Base-by-base conservation (phyloP, 2,329 filamentous ascomycete species). In the Trichoderma endophyticum region DNA sequence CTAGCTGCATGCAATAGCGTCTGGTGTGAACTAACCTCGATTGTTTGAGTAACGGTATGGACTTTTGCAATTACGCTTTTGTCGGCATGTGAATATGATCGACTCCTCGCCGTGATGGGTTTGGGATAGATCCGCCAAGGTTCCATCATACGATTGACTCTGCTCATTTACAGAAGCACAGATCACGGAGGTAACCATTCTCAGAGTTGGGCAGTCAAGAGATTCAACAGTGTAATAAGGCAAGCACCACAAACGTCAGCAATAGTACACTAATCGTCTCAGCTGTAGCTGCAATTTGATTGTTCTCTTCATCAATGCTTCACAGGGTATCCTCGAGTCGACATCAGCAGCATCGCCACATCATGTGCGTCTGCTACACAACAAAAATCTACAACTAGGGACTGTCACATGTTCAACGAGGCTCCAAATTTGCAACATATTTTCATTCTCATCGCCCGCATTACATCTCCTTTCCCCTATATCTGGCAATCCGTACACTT, bases 401-500 rank as follows among this genome's bases (percentile, higher is more conserved):
- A 43, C 39, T n/a, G 39, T 69, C 57, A 69, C 66, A 18, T 15
- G 12, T 18, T 26, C 21, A 34, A 14, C 14, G 6, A 30, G 34
- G 12, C 15, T 30, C 57, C 21, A 3, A 43, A 24, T 54, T 69
- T 36, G 28, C 67, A 61, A 70, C 67, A 28, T 24, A 30, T 61
- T 70, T 59, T 62, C 57, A 62, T 62, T 70, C 39, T 51, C 39
- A n/a, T 34, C 39, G 24, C 39, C 21, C 21, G 12, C 57, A 62
- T 62, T 70, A 70, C 54, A 60, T 36, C 14, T 36, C 28, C 28
- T 36, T 21, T 36, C 36, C 54, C 64, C 32, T 21, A 26, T 54
- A 54, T 54, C 28, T 61, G 43, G 57, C 67, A 51, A 59, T 30
- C 39, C 57, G 67, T 70, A 57, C 39, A 61, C 67, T 70, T 70